Conservation (phyloP, 1,284 basidiomycete genomes). For the Apiotrichum veenhuisii region DNA sequence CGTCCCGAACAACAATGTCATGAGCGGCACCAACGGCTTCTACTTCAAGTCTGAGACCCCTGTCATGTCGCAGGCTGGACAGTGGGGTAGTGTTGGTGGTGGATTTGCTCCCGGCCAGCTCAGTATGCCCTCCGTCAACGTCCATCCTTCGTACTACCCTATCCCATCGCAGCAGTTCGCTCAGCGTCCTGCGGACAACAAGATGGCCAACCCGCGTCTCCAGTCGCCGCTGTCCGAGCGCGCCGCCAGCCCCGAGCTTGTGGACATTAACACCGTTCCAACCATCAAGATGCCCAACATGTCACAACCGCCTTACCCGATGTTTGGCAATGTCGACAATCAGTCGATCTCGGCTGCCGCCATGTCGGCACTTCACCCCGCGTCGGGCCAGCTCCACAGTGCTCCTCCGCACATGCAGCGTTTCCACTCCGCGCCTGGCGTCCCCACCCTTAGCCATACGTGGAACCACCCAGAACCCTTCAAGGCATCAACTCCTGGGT, state of each 20-base stretch:
- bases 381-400: constrained; percentile 26
- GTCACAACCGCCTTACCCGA: constrained; percentile 10
- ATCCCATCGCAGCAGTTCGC: constrained; percentile 1
- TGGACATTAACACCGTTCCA: constrained; percentile 33
- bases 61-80: constrained; percentile 6
- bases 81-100: constrained; percentile 22
- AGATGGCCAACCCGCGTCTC: not conserved
- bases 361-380: constrained; percentile 3
- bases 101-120: constrained; percentile 33
- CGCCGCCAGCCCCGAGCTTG: constrained; percentile 20
- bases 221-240: constrained; percentile 15
- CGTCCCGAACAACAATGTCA: constrained; percentile 13
- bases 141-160: constrained; percentile 23
- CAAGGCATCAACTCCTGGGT: constrained; percentile 12
- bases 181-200: not conserved
- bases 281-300: constrained; percentile 25
- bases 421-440: constrained; percentile 40
- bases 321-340: constrained; percentile 25
- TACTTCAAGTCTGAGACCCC: constrained; percentile 16
- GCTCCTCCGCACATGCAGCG: constrained; percentile 40
- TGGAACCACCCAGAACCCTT: constrained; percentile 24
- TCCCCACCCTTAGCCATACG: constrained; percentile 27
- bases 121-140: constrained; percentile 17
- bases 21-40: constrained; percentile 11
- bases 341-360: constrained; percentile 7